Evolutionary conservation across 352 stramenopile genomes (phyloP), one percentile per base, ranked within the genome.

Genomic region (Phytophthora aleatoria): DNA sequence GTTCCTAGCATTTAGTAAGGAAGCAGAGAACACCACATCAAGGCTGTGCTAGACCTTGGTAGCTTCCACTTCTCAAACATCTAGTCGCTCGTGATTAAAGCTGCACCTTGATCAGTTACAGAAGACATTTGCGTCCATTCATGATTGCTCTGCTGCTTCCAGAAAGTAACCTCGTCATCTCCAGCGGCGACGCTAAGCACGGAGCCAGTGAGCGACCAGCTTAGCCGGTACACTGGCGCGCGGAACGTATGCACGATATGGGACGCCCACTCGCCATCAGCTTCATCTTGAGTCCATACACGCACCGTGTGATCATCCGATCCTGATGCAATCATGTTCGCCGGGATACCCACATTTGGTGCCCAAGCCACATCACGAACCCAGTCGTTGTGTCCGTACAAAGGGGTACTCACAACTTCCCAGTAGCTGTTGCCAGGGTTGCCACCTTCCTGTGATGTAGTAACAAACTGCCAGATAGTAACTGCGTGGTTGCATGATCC

Each of bases 251-350:
- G 74, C 49, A 95, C 33, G 12, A 91, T 66, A 51, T 87, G 77
- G 45, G 71, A 71, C 5, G 69, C 76, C 87, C 87, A 95, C 26
- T 83, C 73, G 12, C 82, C 82, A 13, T 69, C 68, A 16, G 69
- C 63, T 33, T 92, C 85, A 54, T 85, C 73, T 68, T 95, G 87
- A 56, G 74, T 90, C 87, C 87, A 95, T 20, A 91, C 67, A 55
- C 83, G 77, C 28, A 95, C 85, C 1, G 82, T 93, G 73, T 91
- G 82, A 60, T 95, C 87, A 59, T 95, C 87, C n/a, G 82, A 92
- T 16, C 73, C 81, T 0, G 83, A 92, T 13, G 87, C 87, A 42
- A 95, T 83, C 4, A 89, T 70, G 57, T 95, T 95, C 15, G 82
- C 81, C 3, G 87, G 87, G 42, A 93, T 91, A 39, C 87, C 87